Evolutionary conservation across 805 yeast genomes (phyloP).

Genomic region (Cyberlindnera meyerae): DNA sequence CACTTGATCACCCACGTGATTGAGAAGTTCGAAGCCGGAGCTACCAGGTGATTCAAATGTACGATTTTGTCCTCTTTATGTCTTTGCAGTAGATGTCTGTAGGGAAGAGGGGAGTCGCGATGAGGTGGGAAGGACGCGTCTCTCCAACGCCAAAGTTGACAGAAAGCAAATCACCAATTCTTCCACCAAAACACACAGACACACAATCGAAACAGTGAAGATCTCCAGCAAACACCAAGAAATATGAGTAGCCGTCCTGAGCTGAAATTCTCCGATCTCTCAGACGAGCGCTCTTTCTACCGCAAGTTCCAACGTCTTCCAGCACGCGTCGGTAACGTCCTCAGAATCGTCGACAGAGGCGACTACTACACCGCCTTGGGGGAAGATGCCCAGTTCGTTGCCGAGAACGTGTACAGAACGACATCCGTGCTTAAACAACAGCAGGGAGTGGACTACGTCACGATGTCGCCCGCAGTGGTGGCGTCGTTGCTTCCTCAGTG

Average conservation of each 20-base stretch:
- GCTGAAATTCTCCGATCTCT: conserved; percentile 48
- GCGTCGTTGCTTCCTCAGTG: conserved; percentile 58
- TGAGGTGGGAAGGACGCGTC: neutral
- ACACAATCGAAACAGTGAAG: too few relatives aligned
- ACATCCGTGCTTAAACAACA: conserved; percentile 69
- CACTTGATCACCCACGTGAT: conserved; percentile 22
- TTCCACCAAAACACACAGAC: too few relatives aligned
- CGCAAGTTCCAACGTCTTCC: conserved; percentile 43
- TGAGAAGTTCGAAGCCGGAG: conserved; percentile 6
- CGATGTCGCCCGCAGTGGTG: conserved; percentile 73
- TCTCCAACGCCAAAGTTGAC: too few relatives aligned
- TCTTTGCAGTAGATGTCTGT: too few relatives aligned
- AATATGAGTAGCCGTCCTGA: conserved; percentile 43
- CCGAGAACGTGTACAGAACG: conserved; percentile 81
- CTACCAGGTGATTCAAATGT: neutral
- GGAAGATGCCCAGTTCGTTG: conserved; percentile 75
- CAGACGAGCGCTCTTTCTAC: conserved; percentile 46
- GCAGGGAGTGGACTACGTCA: conserved; percentile 55
- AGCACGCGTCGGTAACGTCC: conserved; percentile 41
- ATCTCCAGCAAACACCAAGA: neutral
- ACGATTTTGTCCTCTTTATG: too few relatives aligned
- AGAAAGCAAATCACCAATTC: too few relatives aligned
- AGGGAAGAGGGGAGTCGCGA: too few relatives aligned
- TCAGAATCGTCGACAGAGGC: conserved; percentile 75
- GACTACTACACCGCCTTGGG: conserved; percentile 76